A percentile compares a stretch with the other conserved stretches of the same genome.
These are phyloP conservation scores for Articulospora tetracladia DNA, from an alignment of 495 filamentous ascomycete genomes.

Conservation along the genomic window DNA sequence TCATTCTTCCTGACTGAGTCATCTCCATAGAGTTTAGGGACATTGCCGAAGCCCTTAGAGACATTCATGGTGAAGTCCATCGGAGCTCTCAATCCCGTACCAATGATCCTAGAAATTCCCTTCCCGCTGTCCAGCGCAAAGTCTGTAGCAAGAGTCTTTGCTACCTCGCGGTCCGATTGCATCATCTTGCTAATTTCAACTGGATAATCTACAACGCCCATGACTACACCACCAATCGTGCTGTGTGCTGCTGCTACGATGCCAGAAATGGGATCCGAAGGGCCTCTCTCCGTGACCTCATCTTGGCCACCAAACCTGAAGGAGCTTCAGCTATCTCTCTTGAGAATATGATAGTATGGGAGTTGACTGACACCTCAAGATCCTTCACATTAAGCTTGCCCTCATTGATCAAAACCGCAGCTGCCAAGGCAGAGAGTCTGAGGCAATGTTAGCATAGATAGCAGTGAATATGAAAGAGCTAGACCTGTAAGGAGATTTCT, in stretches of 20 bases:
- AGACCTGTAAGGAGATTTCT: too few relatives aligned
- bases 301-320: neutral
- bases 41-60: constrained; percentile 78
- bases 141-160: neutral
- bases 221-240: constrained; percentile 53
- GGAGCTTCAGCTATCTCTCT: neutral
- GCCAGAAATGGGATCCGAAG: constrained; percentile 44
- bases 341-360: too few relatives aligned
- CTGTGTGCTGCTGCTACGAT: constrained; percentile 57
- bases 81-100: constrained; percentile 13
- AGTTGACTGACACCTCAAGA: neutral
- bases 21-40: constrained; percentile 72
- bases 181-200: constrained; percentile 37
- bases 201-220: constrained; percentile 59
- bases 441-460: too few relatives aligned
- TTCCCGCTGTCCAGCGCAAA: constrained; percentile 14
- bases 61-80: constrained; percentile 18
- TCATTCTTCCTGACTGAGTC: constrained; percentile 55
- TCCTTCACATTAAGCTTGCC: neutral
- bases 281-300: neutral
- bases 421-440: neutral
- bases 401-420: neutral
- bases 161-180: constrained; percentile 28
- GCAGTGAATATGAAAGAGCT: too few relatives aligned
- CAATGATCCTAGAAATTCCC: constrained; percentile 12